Base-by-base conservation (phyloP, 2,329 filamentous ascomycete genomes). In the Pseudogymnoascus sp. region DNA sequence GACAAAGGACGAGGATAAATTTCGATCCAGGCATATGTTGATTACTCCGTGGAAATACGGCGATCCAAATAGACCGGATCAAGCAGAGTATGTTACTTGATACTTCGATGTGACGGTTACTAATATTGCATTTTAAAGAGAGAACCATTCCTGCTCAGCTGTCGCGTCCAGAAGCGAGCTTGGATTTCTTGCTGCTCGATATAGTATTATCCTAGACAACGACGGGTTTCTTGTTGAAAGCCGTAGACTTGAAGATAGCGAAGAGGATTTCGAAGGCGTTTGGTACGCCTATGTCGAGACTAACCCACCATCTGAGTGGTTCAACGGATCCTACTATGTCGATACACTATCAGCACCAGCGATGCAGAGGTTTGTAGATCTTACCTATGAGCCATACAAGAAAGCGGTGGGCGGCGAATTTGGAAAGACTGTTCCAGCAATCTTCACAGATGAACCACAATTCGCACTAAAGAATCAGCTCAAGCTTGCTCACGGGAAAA, bases 211-310 rank as follows among this genome's bases (percentile, higher is more conserved):
- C 1, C 62, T 73, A 7, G 68, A 73, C 26, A 65, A 67, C 8
- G 65, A 67, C 42, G 71, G 70, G 8, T 66, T 64, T 28, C 68
- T 74, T 2, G 67, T 68, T n/a, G 67, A 68, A 3, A 68, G 65
- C 10, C 65, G 65, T 2, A 63, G 64, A 21, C 31, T 72, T 13
- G 44, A 67, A 1, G 26, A 67, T 4, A 69, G 64, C 2, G 67
- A 74, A 28, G 42, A 65, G 7, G 69, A 68, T 15, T 61, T 60
- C 1, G 71, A 71, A 13, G 38, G 38, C 13, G 62, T 72, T 7
- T 75, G 72, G 72, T 73, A 73, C 50, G 72, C 71, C 7, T 75
- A 75, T 64, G 66, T 73, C 11, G 72, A 74, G 62, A 69, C 65
- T 1, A 74, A 74, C 61, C 67, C 68, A 1, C 59, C 65, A 2